Base-by-base conservation (phyloP, 495 filamentous ascomycete genomes). In the Aspergillus campestris region DNA sequence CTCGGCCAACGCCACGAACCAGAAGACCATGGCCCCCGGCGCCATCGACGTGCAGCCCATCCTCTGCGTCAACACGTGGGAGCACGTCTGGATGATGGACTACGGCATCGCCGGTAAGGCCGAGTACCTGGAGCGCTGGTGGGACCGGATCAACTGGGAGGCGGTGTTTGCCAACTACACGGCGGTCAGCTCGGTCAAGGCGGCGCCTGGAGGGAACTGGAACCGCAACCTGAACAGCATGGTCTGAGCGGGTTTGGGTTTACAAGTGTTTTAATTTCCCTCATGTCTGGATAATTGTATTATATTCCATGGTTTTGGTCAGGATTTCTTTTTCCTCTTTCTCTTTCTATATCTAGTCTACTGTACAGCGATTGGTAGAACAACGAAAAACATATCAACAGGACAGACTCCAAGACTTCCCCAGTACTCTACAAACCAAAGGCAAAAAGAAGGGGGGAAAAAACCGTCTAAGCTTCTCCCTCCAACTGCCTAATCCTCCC, bases 11-110 rank as follows among this genome's bases (percentile, higher is more conserved):
- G 18, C 18, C 18, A 24, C 54, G 31, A 70, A 67, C 49, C 60
- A 69, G 37, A 69, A 61, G 56, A 69, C 56, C 48, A 54, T 75
- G 48, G 77, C 81, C 10, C 83, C 82, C 12, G 85, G 88, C 6
- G 89, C 86, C 8, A 65, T 78, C 33, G 76, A 86, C 42, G 55
- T 90, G 12, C 66, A 79, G 43, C 89, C 91, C 5, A 66, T 96
- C 49, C 67, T 97, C 46, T 94, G 90, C 55, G 74, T 97, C 37
- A 97, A 92, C 63, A 94, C 88, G 24, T 98, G 92, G 92, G 83
- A 96, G 71, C 92, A 98, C 65, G 85, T 82, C 2, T 98, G 86
- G 81, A 66, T 97, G 62, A 74, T 73, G 48, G 88, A 97, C 60
- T 95, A 82, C 57, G 88, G 88, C 24, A 70, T 95, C 37, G 69